A percentile compares a stretch with the other conserved stretches of the same genome.
Conservation (phyloP, 1,139 yeast genomes). For the Kurtzmaniella quercitrusa region DNA sequence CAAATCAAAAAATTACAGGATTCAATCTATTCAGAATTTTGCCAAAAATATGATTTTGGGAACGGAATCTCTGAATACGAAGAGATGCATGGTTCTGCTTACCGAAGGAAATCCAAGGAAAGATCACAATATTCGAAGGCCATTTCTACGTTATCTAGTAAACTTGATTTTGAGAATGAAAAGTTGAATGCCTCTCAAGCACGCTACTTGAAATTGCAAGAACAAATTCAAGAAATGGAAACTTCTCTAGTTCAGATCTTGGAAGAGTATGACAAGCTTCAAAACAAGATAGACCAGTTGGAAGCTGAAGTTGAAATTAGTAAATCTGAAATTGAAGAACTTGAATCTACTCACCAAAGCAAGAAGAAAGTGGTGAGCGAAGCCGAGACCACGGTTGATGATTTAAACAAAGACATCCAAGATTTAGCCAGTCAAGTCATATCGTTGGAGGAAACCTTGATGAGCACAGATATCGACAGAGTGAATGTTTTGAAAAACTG, state of each 20-base stretch:
- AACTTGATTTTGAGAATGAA: conserved; percentile 60
- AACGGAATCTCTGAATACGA: conserved; percentile 65
- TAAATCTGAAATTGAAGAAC: conserved; percentile 30
- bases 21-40: conserved; percentile 50
- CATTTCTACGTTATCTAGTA: conserved; percentile 57
- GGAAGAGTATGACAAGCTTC: conserved; percentile 27
- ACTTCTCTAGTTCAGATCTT: conserved; percentile 24
- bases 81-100: conserved; percentile 55
- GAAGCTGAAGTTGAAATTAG: conserved; percentile 50
- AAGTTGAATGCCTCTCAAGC: conserved; percentile 45
- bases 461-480: conserved; percentile 55
- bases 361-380: conserved; percentile 22
- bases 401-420: conserved; percentile 27
- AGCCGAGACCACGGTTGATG: conserved; percentile 31
- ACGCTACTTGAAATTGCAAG: conserved; percentile 38
- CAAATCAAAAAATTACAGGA: conserved; percentile 38
- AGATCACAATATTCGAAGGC: conserved; percentile 58
- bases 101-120: conserved; percentile 61
- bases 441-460: conserved; percentile 48
- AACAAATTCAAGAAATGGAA: conserved; percentile 30
- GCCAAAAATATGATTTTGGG: conserved; percentile 47
- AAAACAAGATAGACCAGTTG: conserved; percentile 36
- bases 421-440: conserved; percentile 28
- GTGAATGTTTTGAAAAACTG: conserved; percentile 64
- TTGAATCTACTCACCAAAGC: conserved; percentile 19